Evolutionary conservation across 2,329 filamentous ascomycete species (phyloP).

Genomic region (Atkinsonella hypoxylon): DNA sequence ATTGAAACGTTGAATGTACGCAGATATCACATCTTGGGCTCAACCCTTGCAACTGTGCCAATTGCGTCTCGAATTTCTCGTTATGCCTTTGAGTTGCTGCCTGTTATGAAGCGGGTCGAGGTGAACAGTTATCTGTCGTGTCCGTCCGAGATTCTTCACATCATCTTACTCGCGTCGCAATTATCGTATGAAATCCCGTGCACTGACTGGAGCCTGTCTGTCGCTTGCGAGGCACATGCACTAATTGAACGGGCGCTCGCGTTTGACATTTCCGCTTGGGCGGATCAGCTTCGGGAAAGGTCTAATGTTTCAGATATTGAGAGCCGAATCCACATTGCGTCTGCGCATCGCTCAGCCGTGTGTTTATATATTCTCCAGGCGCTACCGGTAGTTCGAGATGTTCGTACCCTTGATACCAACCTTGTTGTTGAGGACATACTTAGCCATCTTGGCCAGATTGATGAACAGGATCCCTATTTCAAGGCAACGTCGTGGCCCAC

Average conservation of each 20-base stretch:
- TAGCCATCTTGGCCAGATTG: slow-evolving; percentile 35
- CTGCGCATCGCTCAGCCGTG: slow-evolving; percentile 33
- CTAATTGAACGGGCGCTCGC: slow-evolving; percentile 29
- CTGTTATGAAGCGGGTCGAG: slow-evolving; percentile 29
- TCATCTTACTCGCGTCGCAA: slow-evolving; percentile 32
- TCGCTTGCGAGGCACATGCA: slow-evolving; percentile 24
- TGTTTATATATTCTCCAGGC: slow-evolving; percentile 35
- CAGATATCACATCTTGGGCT: slow-evolving; percentile 30
- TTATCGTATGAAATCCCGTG: slow-evolving; percentile 26
- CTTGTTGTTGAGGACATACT: slow-evolving; percentile 38
- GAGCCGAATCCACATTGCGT: slow-evolving; percentile 30
- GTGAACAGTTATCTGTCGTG: slow-evolving; percentile 31
- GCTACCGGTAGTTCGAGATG: slow-evolving; percentile 25
- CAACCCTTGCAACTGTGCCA: slow-evolving; percentile 24
- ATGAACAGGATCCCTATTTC: slow-evolving; percentile 37
- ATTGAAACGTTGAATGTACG: background rate
- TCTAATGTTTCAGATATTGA: slow-evolving; percentile 26
- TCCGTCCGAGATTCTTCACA: slow-evolving; percentile 29
- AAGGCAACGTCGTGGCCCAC: slow-evolving; percentile 49
- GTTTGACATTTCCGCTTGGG: slow-evolving; percentile 33
- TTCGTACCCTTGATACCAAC: slow-evolving; percentile 27
- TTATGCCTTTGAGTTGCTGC: slow-evolving; percentile 26
- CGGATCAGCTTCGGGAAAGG: slow-evolving; percentile 23
- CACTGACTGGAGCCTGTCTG: slow-evolving; percentile 19
- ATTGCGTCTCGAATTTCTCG: slow-evolving; percentile 27